phyloP scores from a whole-genome alignment of 1,284 basidiomycete species.

The Marasmius fiardii region DNA sequence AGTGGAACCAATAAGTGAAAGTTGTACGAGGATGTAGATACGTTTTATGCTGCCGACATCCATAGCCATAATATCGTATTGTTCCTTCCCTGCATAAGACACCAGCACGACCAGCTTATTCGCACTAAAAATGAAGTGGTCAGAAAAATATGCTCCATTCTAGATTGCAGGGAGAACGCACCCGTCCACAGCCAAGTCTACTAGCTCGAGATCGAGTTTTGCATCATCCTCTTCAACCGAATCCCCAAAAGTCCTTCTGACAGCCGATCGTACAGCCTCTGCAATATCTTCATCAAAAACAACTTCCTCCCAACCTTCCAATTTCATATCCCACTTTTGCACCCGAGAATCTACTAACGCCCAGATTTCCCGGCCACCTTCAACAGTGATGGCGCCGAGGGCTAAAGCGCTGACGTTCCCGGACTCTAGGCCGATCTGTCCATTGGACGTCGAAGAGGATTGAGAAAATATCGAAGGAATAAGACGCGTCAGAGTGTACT shows the following conservation, averaged over 20 bases:
- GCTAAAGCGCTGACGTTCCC: slow-evolving; percentile 62
- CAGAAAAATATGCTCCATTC: neutral
- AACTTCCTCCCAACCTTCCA: slow-evolving; percentile 67
- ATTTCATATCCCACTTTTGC: slow-evolving; percentile 63
- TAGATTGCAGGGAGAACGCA: slow-evolving; percentile 24
- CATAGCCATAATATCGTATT: slow-evolving; percentile 37
- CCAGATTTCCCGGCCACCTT: slow-evolving; percentile 54
- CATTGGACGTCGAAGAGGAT: slow-evolving; percentile 13
- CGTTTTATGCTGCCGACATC: slow-evolving; percentile 45
- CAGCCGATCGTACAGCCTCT: slow-evolving; percentile 34
- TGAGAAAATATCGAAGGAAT: slow-evolving; percentile 53
- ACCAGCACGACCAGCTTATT: slow-evolving; percentile 57
- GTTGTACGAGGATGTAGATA: slow-evolving; percentile 58
- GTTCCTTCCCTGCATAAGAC: slow-evolving; percentile 62
- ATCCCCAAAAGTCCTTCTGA: slow-evolving; percentile 39
- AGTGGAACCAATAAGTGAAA: slow-evolving; percentile 37
- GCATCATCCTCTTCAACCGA: slow-evolving; percentile 35
- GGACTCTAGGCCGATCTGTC: slow-evolving; percentile 27
- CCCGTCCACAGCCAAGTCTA: slow-evolving; percentile 66
- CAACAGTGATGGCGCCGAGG: slow-evolving; percentile 37
- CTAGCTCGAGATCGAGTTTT: slow-evolving; percentile 61
- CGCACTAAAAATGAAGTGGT: slow-evolving; percentile 30
- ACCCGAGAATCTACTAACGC: slow-evolving; percentile 61
- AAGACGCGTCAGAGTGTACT: slow-evolving; percentile 54
- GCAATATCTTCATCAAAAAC: slow-evolving; percentile 52